Base-by-base conservation (phyloP, 176 grass and related monocot species). In the Bromus sterilis region DNA sequence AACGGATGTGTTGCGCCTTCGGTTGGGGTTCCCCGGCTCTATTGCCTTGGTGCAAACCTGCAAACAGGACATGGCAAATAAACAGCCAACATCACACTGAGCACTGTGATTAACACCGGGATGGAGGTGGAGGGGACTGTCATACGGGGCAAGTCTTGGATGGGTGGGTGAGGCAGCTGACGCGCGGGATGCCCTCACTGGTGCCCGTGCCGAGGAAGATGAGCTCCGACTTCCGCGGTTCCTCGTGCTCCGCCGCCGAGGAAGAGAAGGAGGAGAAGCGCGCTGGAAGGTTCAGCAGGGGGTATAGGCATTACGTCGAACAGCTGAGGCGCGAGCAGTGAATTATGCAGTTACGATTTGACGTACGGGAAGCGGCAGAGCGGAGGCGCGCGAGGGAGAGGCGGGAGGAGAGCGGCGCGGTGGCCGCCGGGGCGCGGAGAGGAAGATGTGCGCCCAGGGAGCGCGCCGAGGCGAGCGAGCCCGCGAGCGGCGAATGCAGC, bases 121-220 rank as follows among this genome's bases (percentile, higher is more conserved):
- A 59, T 83, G 57, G 32, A 49, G 23, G 36, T 24, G 43, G 78
- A 71, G 51, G 63, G n/a, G n/a, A n/a, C n/a, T n/a, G 13, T 69
- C 64, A 78, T 93, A 93, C 89, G 7, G 85, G 46, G 78, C 96
- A 99, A 36, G 72, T 88, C 76, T 93, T 88, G 58, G 82, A 87
- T 71, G 82, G 86, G 8, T 93, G 60, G 6, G 91, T 99, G 73
- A 99, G 89, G 84, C 96, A 99, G 85, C 96, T 99, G 83, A 99
- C 89, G 11, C 91, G 79, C 16, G 93, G 93, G 72, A 99, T 91
- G 67, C 96, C 96, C 86, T 91, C 93, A 41, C 93, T 95, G 49
- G 91, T 99, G 63, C 96, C 96, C 16, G 96, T 99, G 77, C 96
- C 96, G 39, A 99, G 61, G 88, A 99, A 99, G 69, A 95, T 95